These are phyloP conservation scores for Cordyceps tenuipes DNA, from an alignment of 2,329 filamentous ascomycete species.

Conservation along the genomic window DNA sequence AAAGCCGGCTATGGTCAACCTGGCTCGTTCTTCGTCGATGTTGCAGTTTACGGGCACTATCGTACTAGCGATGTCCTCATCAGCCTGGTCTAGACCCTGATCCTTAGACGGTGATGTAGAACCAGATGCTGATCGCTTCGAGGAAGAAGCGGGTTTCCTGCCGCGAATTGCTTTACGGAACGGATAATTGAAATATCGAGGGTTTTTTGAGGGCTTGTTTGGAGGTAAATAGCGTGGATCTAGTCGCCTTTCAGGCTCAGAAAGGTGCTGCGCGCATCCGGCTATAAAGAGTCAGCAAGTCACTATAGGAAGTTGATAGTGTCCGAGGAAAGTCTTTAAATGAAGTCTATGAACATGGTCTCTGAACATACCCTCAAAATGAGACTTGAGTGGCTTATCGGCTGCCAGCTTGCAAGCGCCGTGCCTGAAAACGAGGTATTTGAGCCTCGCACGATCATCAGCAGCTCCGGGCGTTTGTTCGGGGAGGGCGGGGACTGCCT, in stretches of 20 bases:
- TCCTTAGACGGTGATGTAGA: background rate
- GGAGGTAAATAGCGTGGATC: background rate
- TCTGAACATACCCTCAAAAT: background rate
- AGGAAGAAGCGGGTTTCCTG: background rate
- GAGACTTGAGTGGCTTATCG: background rate
- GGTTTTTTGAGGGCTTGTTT: background rate
- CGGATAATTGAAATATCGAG: background rate
- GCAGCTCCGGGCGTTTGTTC: background rate
- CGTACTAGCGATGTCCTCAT: background rate
- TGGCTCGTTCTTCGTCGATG: no score
- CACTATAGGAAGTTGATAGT: background rate
- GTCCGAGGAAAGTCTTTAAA: no score
- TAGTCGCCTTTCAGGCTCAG: background rate
- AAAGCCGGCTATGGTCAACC: background rate
- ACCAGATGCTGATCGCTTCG: background rate
- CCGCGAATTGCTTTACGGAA: background rate
- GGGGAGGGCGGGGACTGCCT: background rate
- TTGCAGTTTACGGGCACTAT: background rate
- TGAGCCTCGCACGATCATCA: background rate
- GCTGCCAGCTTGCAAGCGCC: background rate
- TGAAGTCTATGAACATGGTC: no score
- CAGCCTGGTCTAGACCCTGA: background rate
- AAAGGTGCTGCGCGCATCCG: background rate
- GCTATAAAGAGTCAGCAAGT: background rate
- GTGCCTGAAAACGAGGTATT: background rate